Evolutionary conservation across 2,329 filamentous ascomycete genomes (phyloP).

Genomic region (Apiospora hydei): DNA sequence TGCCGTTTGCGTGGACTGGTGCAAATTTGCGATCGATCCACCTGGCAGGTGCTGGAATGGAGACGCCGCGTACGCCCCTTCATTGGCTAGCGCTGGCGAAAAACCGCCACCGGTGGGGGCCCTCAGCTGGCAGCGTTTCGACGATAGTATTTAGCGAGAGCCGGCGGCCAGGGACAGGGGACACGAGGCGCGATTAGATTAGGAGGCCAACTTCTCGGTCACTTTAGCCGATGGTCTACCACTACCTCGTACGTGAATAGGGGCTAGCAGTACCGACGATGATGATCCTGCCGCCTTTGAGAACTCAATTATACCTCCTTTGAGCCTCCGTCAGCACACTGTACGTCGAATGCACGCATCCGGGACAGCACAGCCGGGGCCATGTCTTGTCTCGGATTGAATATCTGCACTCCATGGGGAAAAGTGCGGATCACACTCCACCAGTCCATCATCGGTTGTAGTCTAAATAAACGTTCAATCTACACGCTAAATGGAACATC

Average conservation of each 20-base stretch:
- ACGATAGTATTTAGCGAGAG: not conserved
- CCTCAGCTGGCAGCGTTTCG: not conserved
- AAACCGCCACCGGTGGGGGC: not conserved
- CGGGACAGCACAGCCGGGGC: not conserved
- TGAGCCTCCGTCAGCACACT: not conserved
- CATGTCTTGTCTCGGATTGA: not conserved
- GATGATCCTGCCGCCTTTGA: not conserved
- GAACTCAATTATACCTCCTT: not conserved
- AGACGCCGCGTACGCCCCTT: not conserved
- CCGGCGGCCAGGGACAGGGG: not conserved
- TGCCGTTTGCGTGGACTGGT: not conserved
- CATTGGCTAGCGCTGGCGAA: slow-evolving; percentile 1
- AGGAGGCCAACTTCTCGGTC: not conserved
- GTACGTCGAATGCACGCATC: not conserved
- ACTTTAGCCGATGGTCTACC: not conserved
- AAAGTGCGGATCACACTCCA: not conserved
- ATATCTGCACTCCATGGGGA: not conserved
- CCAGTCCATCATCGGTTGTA: not conserved
- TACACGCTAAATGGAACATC: not conserved
- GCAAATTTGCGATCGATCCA: not conserved
- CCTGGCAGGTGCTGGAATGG: not conserved
- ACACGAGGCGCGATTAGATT: not conserved
- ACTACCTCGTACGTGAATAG: not conserved
- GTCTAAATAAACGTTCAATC: not conserved
- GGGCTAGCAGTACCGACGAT: not conserved